Conservation (phyloP, 31 red algal species). For the Endocladia muricata region DNA sequence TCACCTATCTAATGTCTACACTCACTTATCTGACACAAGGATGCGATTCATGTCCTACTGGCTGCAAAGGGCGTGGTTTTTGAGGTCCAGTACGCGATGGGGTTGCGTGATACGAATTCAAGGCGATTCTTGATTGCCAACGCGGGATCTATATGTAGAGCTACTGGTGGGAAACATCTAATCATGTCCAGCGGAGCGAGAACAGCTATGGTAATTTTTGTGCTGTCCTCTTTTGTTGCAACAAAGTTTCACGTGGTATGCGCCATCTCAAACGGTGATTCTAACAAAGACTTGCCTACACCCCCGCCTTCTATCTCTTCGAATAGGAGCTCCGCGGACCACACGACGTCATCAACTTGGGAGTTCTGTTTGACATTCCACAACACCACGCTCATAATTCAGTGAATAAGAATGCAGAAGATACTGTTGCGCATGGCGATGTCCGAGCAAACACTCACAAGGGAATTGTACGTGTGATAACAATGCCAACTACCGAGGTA, state of each 20-base stretch:
- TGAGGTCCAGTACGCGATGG: slow-evolving; percentile 34
- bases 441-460: slow-evolving; percentile 21
- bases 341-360: slow-evolving; percentile 55
- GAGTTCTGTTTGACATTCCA: slow-evolving; percentile 30
- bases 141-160: slow-evolving; percentile 8
- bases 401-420: slow-evolving; percentile 9
- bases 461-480: slow-evolving; percentile 31
- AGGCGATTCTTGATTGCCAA: slow-evolving; percentile 38
- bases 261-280: too few relatives aligned
- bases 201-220: slow-evolving; percentile 15
- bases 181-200: slow-evolving; percentile 40
- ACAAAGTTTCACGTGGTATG: too few relatives aligned
- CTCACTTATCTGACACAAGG: not conserved
- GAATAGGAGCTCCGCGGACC: slow-evolving; percentile 31
- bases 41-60: not conserved
- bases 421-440: slow-evolving; percentile 22
- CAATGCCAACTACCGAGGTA: too few relatives aligned
- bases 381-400: slow-evolving; percentile 39
- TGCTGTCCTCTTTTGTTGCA: not conserved
- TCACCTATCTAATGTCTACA: too few relatives aligned
- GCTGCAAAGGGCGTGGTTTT: slow-evolving; percentile 28
- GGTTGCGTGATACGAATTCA: slow-evolving; percentile 2
- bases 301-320: too few relatives aligned
- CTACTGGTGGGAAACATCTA: slow-evolving; percentile 21
- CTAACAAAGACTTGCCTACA: too few relatives aligned